phyloP scores from a whole-genome alignment of 2,329 filamentous ascomycete genomes.

The Xylaria multiplex region DNA sequence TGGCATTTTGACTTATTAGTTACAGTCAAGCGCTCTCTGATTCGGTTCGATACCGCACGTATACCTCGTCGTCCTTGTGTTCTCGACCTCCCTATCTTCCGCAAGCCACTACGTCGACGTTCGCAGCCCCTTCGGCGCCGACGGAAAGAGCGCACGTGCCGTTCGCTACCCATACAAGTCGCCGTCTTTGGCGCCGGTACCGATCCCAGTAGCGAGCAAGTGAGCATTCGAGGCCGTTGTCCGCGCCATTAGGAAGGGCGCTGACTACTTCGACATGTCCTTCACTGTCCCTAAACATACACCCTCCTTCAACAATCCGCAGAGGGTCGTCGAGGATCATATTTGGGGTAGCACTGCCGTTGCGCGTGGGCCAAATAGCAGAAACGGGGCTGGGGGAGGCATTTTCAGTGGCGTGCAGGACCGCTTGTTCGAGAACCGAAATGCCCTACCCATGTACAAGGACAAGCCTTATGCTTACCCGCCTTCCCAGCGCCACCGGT shows the following conservation, averaged over 20 bases:
- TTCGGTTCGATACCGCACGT: not conserved
- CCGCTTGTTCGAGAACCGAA: slow-evolving; percentile 70
- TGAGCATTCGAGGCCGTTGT: slow-evolving; percentile 61
- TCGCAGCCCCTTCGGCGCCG: slow-evolving; percentile 59
- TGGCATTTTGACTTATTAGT: slow-evolving; percentile 10
- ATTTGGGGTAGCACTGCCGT: slow-evolving; percentile 68
- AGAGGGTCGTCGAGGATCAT: slow-evolving; percentile 72
- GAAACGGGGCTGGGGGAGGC: slow-evolving; percentile 41
- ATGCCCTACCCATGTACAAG: slow-evolving; percentile 92
- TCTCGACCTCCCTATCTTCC: slow-evolving; percentile 32
- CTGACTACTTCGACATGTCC: slow-evolving; percentile 62
- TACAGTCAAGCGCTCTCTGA: slow-evolving; percentile 16
- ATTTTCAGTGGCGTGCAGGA: slow-evolving; percentile 66
- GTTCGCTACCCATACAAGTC: slow-evolving; percentile 56
- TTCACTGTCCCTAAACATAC: slow-evolving; percentile 76
- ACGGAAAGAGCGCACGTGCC: slow-evolving; percentile 47
- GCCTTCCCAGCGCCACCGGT: slow-evolving; percentile 66
- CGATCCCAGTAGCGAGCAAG: slow-evolving; percentile 52
- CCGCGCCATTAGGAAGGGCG: slow-evolving; percentile 58
- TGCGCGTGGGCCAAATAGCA: slow-evolving; percentile 50
- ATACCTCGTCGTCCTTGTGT: slow-evolving; percentile 35
- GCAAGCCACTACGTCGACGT: slow-evolving; percentile 51
- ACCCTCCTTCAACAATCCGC: slow-evolving; percentile 73
- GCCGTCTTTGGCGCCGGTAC: slow-evolving; percentile 58
- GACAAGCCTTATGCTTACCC: slow-evolving; percentile 90